phyloP scores from a whole-genome alignment of 805 yeast species.

The Pichia phayaonensis region DNA sequence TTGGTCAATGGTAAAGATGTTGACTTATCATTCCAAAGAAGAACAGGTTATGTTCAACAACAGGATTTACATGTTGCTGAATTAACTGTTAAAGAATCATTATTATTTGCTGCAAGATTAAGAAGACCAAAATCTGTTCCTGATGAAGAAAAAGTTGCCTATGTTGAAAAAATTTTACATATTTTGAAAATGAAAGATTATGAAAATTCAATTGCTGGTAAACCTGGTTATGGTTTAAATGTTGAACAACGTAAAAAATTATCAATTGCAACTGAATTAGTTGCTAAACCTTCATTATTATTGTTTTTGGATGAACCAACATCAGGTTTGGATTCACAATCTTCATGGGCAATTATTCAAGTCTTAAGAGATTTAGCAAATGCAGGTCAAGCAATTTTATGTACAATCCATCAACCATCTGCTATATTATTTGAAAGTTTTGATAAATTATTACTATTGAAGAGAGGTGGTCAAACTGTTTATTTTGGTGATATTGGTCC shows the following conservation, averaged over 20 bases:
- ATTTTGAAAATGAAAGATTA: conserved; percentile 36
- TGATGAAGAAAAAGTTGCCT: conserved; percentile 35
- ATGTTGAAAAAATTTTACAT: conserved; percentile 35
- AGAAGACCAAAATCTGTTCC: conserved; percentile 36
- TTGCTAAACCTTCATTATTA: conserved; percentile 45
- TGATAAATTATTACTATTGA: conserved; percentile 37
- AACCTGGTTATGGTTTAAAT: conserved; percentile 40
- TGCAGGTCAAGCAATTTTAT: conserved; percentile 50
- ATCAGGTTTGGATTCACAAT: conserved; percentile 51
- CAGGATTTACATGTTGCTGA: conserved; percentile 45
- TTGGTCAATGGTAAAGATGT: conserved; percentile 44
- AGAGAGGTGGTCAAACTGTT: conserved; percentile 45
- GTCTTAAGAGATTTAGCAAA: conserved; percentile 42
- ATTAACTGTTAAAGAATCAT: conserved; percentile 44
- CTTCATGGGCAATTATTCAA: conserved; percentile 52
- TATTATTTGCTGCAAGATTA: conserved; percentile 41
- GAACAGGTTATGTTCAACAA: conserved; percentile 52
- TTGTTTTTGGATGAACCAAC: conserved; percentile 55
- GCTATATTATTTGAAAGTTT: conserved; percentile 35
- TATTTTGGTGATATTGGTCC: conserved; percentile 49
- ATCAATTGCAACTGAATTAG: conserved; percentile 49
- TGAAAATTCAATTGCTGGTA: conserved; percentile 46
- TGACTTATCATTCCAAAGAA: conserved; percentile 42
- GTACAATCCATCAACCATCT: conserved; percentile 51
- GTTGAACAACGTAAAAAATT: conserved; percentile 49